These are phyloP conservation scores for Kwoniella europaea DNA, from an alignment of 768 basidiomycete species.

Conservation along the genomic window DNA sequence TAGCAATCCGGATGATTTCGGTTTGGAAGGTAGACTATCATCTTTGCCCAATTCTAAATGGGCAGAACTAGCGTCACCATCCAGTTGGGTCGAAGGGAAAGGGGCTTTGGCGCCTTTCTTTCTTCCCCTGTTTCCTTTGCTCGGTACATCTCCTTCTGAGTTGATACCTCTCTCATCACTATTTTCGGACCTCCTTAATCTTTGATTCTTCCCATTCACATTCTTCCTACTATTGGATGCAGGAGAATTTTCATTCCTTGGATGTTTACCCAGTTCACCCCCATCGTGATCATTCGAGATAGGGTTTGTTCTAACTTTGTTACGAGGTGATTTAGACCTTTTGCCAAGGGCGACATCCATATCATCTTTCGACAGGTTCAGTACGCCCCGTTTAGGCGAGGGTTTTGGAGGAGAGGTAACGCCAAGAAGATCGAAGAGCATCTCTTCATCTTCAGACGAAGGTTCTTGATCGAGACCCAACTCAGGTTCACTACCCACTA, in stretches of 20 bases:
- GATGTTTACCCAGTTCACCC: background rate
- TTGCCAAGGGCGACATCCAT: slow-evolving; percentile 24
- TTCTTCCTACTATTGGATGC: slow-evolving; percentile 4
- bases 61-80: background rate
- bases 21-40: slow-evolving; percentile 5
- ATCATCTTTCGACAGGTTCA: slow-evolving; percentile 20
- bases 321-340: background rate
- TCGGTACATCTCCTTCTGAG: slow-evolving; percentile 4
- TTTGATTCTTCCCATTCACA: background rate
- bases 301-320: background rate
- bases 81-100: background rate
- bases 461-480: slow-evolving; percentile 4
- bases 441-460: slow-evolving; percentile 29
- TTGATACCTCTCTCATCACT: slow-evolving; percentile 1
- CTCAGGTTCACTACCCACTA: slow-evolving; percentile 1
- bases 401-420: slow-evolving; percentile 13
- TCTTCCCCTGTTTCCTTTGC: slow-evolving; percentile 8
- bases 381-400: slow-evolving; percentile 9
- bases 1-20: slow-evolving; percentile 11
- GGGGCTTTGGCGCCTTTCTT: slow-evolving; percentile 11
- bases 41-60: background rate
- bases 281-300: background rate
- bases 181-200: background rate
- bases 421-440: slow-evolving; percentile 27
- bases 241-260: slow-evolving; percentile 10